Evolutionary conservation across 2,329 filamentous ascomycete species (phyloP).

Genomic region (Akanthomyces dipterigenus): DNA sequence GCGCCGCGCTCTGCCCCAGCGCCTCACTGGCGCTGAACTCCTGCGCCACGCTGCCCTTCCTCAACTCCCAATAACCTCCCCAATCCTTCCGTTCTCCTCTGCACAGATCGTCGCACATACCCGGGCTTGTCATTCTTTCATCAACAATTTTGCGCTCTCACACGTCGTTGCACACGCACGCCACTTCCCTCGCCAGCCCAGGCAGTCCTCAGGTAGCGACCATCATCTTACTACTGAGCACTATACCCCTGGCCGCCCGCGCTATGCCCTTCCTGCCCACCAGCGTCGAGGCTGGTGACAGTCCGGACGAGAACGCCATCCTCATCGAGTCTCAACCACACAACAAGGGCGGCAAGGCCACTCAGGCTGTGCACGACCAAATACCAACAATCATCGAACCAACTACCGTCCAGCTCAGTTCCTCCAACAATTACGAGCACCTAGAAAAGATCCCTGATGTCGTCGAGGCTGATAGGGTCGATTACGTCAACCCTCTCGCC

Average conservation of each 20-base stretch:
- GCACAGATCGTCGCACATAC: background rate
- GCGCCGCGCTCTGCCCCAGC: background rate
- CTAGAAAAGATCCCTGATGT: slow-evolving; percentile 25
- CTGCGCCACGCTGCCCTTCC: background rate
- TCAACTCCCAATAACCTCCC: background rate
- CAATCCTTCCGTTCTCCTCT: background rate
- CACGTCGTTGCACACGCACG: background rate
- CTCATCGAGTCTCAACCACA: background rate
- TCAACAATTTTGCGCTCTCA: background rate
- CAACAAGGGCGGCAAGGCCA: slow-evolving; percentile 7
- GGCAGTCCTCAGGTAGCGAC: no score
- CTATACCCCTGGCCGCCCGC: background rate
- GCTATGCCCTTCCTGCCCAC: slow-evolving; percentile 4
- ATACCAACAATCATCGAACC: slow-evolving; percentile 8
- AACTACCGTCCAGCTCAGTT: background rate
- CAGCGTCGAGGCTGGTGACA: background rate
- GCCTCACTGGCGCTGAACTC: no score
- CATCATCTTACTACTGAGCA: background rate
- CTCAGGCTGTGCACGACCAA: slow-evolving; percentile 1
- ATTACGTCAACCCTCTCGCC: slow-evolving; percentile 39
- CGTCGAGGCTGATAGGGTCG: slow-evolving; percentile 26
- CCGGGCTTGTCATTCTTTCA: background rate
- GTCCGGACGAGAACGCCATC: background rate
- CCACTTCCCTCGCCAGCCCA: background rate
- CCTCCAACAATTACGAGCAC: slow-evolving; percentile 10